Evolutionary conservation across 306 rosid species (phyloP), one percentile per base, ranked within the genome.

Genomic region (Cucumis cinereus): DNA sequence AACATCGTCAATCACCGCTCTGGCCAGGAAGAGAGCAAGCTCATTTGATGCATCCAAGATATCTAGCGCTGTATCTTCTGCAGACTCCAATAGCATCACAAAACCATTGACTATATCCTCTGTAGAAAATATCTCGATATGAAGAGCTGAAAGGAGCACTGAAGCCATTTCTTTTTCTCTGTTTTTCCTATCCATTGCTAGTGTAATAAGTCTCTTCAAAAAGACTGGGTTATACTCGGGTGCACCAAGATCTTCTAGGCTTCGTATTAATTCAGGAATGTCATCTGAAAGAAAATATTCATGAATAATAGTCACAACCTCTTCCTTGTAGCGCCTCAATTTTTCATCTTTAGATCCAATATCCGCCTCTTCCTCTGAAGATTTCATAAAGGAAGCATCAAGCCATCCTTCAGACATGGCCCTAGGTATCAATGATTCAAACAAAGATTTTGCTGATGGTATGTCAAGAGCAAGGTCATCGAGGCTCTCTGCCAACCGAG

Each of bases 161-260:
- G 99, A 94, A 19, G 99, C 96, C 99, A 94, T 94, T 85, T 94
- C 99, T 87, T 94, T 94, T 81, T 94, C 99, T 78, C 87, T 90
- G 92, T 94, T 94, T 84, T 90, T 94, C 80, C 99, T 78, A 83
- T 94, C 99, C 97, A 94, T 82, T 16, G 99, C 99, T 58, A 94
- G 93, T 17, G 97, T 92, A 79, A 94, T 90, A 49, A 94, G 82
- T 87, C 79, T 94, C 97, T 94, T 94, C 89, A 94, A 78, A 79
- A 94, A 94, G 77, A 94, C 79, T 20, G 99, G 83, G 80, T 94
- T 94, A 75, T 85, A 86, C 83, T 92, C 90, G 0, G 99, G 99
- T 55, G 81, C 72, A 45, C 88, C 96, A 40, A 94, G 90, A 85
- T 94, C 99, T 81, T 90, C 96, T 77, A 94, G 92, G 87, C 90